phyloP scores from a whole-genome alignment of 306 rosid species.

The Cucurbita maxima region DNA sequence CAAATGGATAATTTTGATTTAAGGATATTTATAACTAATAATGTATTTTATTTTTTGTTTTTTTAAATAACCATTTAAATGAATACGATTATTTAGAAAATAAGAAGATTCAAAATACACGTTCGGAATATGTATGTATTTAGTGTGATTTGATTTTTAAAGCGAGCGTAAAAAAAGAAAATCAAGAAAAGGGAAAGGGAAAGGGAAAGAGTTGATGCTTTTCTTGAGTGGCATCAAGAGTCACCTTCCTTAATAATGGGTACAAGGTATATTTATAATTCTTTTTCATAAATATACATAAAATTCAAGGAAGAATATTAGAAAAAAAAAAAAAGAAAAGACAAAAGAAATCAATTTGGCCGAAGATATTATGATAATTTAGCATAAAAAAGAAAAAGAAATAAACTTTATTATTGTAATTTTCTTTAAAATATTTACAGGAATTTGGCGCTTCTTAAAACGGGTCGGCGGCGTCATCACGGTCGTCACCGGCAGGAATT shows the following conservation, averaged over 20 bases:
- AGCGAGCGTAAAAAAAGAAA: no score
- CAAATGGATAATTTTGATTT: background rate
- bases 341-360: no score
- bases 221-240: no score
- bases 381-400: no score
- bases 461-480: background rate
- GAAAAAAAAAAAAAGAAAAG: no score
- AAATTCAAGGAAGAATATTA: background rate
- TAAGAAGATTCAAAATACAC: background rate
- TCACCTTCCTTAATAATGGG: background rate
- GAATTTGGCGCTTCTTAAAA: background rate
- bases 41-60: no score
- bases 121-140: background rate
- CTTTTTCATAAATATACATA: background rate
- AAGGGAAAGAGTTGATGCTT: no score
- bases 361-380: no score
- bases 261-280: background rate
- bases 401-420: no score
- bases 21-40: background rate
- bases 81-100: background rate
- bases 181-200: no score
- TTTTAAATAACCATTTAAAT: no score
- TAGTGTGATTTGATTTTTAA: background rate
- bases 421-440: no score
- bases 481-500: background rate